Percentiles rank a stretch among this genome's conserved stretches.
phyloP scores from a whole-genome alignment of 2,329 filamentous ascomycete species.

The Beauveria medogensis region DNA sequence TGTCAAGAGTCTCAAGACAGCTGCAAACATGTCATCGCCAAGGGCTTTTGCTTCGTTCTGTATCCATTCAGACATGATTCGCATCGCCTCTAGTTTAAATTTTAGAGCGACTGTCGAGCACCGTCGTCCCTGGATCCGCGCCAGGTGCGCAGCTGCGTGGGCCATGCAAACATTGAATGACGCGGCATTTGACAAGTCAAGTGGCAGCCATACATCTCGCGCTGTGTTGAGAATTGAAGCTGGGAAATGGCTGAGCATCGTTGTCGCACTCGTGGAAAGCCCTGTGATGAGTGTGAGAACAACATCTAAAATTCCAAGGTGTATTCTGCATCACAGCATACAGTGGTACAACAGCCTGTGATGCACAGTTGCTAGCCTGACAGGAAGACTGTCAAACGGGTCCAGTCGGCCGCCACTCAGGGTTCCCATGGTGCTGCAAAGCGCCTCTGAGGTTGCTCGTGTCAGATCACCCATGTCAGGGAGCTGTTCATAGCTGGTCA shows the following conservation, averaged over 20 bases:
- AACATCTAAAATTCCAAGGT: no score
- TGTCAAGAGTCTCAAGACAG: background rate
- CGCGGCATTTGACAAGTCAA: constrained; percentile 32
- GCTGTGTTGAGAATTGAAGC: constrained; percentile 27
- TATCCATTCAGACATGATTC: constrained; percentile 26
- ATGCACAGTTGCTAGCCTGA: no score
- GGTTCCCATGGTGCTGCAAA: no score
- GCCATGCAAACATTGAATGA: constrained; percentile 34
- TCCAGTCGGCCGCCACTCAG: no score
- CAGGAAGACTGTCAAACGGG: no score
- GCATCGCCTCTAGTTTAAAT: constrained; percentile 28
- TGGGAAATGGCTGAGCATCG: constrained; percentile 24
- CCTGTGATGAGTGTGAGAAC: no score
- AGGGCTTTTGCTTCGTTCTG: constrained; percentile 20
- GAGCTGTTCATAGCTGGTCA: no score
- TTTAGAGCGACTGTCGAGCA: constrained; percentile 20
- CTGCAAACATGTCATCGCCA: constrained; percentile 21
- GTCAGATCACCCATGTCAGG: no score
- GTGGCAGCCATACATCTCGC: constrained; percentile 31
- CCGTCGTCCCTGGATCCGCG: constrained; percentile 23
- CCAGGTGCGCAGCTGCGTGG: constrained; percentile 30
- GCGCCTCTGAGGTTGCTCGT: no score
- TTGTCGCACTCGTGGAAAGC: constrained; percentile 15
- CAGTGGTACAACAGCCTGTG: no score
- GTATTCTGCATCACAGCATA: no score